Evolutionary conservation across 352 stramenopile species (phyloP).

Genomic region (Detonula confervacea): DNA sequence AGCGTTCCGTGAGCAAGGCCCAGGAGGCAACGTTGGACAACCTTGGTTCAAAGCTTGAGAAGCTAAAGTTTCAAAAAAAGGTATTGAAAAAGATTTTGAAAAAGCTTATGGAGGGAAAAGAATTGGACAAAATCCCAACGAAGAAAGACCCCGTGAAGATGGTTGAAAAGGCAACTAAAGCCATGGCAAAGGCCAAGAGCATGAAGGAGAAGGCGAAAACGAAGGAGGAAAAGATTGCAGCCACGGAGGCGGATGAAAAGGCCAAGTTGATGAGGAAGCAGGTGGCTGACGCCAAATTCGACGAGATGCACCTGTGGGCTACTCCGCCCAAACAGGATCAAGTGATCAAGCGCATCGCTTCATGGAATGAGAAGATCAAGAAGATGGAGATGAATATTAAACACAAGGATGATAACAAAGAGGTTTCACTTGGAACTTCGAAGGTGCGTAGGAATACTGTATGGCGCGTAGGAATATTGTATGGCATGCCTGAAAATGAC

Average conservation of each 20-base stretch:
- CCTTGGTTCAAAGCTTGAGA: constrained; percentile 91
- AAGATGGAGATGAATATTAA: constrained; percentile 91
- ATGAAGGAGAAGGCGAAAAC: constrained; percentile 89
- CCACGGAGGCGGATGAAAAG: constrained; percentile 83
- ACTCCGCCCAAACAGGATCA: constrained; percentile 91
- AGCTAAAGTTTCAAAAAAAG: constrained; percentile 93
- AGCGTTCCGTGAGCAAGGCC: constrained; percentile 97
- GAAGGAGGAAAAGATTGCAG: constrained; percentile 88
- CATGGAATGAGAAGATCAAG: constrained; percentile 93
- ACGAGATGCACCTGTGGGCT: constrained; percentile 93
- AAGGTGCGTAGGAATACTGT: constrained; percentile 94
- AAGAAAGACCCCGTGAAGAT: constrained; percentile 84
- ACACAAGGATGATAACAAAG: constrained; percentile 99
- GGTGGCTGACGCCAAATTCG: constrained; percentile 88
- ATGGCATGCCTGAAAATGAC: too few species aligned
- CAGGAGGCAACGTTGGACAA: constrained; percentile 94
- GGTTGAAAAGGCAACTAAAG: constrained; percentile 63
- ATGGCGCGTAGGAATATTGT: too few species aligned
- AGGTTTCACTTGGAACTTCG: constrained; percentile 96
- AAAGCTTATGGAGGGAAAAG: constrained; percentile 85
- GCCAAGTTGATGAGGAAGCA: constrained; percentile 80
- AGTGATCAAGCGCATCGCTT: constrained; percentile 93
- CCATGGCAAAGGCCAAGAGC: constrained; percentile 86
- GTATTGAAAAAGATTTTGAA: constrained; percentile 93
- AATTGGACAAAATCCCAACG: constrained; percentile 92